Evolutionary conservation across 2,329 filamentous ascomycete genomes (phyloP).

Genomic region (Monosporascus sp.): DNA sequence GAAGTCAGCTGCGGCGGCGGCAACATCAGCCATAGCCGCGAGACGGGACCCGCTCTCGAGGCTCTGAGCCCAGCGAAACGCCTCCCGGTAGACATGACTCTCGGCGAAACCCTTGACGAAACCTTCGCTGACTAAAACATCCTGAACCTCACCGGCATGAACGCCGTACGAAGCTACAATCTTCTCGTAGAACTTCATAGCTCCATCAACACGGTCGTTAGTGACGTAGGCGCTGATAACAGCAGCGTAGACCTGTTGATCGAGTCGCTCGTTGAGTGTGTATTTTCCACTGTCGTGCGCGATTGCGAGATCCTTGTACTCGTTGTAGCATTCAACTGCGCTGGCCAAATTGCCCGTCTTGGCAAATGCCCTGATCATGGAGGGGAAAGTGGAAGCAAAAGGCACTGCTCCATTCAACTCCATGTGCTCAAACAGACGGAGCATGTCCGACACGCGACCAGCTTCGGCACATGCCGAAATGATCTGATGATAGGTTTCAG

Average conservation of each 20-base stretch:
- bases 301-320: constrained; percentile 86
- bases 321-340: constrained; percentile 91
- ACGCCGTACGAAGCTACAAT: constrained; percentile 60
- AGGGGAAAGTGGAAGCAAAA: constrained; percentile 75
- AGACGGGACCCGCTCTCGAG: constrained; percentile 55
- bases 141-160: constrained; percentile 58
- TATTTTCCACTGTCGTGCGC: constrained; percentile 70
- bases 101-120: constrained; percentile 75
- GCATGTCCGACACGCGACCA: constrained; percentile 81
- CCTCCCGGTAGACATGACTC: constrained; percentile 64
- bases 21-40: constrained; percentile 66
- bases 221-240: constrained; percentile 84
- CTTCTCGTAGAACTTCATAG: constrained; percentile 77
- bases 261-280: constrained; percentile 64
- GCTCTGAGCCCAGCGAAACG: constrained; percentile 65
- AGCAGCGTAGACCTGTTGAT: constrained; percentile 84
- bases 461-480: constrained; percentile 82
- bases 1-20: constrained; percentile 72
- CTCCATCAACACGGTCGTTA: constrained; percentile 74
- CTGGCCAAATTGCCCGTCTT: constrained; percentile 74
- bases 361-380: constrained; percentile 94
- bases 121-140: constrained; percentile 65
- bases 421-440: constrained; percentile 88
- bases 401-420: constrained; percentile 69
- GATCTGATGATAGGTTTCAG: constrained; percentile 78